Conservation (phyloP, 2,329 filamentous ascomycete species). For the Colletotrichum spinosum region DNA sequence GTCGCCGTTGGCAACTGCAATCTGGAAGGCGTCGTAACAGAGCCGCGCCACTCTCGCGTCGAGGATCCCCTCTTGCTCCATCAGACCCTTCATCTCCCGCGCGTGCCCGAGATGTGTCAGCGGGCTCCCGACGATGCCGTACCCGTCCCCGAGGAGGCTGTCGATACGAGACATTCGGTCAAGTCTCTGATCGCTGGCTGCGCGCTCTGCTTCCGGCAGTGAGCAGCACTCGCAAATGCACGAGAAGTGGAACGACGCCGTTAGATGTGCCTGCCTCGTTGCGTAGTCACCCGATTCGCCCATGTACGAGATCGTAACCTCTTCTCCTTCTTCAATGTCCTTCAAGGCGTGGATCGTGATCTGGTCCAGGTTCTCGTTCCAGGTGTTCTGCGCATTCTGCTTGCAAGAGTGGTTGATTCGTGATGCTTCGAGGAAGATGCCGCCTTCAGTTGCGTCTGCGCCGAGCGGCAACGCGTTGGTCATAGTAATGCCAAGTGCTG, state of each 20-base stretch:
- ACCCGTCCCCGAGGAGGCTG: neutral
- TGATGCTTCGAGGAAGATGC: slow-evolving; percentile 40
- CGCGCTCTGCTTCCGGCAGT: neutral
- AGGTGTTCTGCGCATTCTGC: slow-evolving; percentile 42
- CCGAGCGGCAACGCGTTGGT: slow-evolving; percentile 31
- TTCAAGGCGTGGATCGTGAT: slow-evolving; percentile 41
- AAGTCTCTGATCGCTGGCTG: neutral
- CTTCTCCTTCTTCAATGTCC: slow-evolving; percentile 41
- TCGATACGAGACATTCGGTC: neutral
- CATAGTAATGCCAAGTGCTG: slow-evolving; percentile 16
- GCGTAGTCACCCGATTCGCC: neutral
- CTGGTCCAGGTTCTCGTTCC: slow-evolving; percentile 39
- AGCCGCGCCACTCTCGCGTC: slow-evolving; percentile 8
- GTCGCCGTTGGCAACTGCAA: slow-evolving; percentile 5
- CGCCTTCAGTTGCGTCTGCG: neutral
- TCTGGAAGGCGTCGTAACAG: slow-evolving; percentile 15
- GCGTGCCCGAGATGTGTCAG: neutral
- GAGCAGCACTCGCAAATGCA: neutral
- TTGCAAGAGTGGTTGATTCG: slow-evolving; percentile 46
- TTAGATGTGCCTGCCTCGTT: neutral
- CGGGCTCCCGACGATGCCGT: neutral
- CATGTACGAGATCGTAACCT: slow-evolving; percentile 43
- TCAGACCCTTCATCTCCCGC: neutral
- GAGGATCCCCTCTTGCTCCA: slow-evolving; percentile 4
- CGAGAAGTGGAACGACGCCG: neutral